Evolutionary conservation across 1,284 basidiomycete genomes (phyloP).

Genomic region (Agroathelia rolfsii): DNA sequence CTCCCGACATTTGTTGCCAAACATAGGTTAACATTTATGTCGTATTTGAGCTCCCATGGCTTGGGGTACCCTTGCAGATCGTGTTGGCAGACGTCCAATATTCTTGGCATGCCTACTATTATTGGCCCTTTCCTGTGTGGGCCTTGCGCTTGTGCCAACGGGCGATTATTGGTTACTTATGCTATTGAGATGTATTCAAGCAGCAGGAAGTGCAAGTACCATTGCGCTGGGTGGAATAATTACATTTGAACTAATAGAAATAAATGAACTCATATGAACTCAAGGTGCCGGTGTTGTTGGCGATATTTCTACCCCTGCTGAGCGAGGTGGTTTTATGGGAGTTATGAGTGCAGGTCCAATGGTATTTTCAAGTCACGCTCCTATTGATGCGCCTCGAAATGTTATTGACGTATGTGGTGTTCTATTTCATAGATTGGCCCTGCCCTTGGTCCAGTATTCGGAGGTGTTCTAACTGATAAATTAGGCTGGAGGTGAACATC

Average conservation of each 20-base stretch:
- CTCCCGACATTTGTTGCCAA: background rate
- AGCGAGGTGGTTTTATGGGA: constrained; percentile 30
- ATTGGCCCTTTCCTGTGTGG: constrained; percentile 30
- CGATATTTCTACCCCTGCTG: constrained; percentile 28
- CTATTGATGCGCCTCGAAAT: too few species aligned
- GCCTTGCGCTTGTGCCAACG: constrained; percentile 35
- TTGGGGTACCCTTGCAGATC: constrained; percentile 37
- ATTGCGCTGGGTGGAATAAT: constrained; percentile 27
- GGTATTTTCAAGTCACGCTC: constrained; percentile 15
- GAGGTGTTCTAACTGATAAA: constrained; percentile 26
- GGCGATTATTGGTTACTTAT: constrained; percentile 37
- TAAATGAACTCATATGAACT: background rate
- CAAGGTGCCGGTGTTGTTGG: constrained; percentile 29
- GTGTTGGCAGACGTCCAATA: constrained; percentile 34
- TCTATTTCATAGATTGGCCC: constrained; percentile 29
- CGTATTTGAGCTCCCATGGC: constrained; percentile 27
- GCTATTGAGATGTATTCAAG: constrained; percentile 36
- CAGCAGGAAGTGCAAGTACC: constrained; percentile 35
- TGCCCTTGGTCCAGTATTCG: constrained; percentile 29
- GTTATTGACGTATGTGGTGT: constrained; percentile 1
- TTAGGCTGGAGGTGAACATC: constrained; percentile 30
- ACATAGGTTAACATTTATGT: background rate
- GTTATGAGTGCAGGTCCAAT: constrained; percentile 27
- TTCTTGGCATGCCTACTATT: constrained; percentile 33
- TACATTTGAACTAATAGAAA: background rate